Conservation (phyloP, 163 green algal genomes). For the Prototheca wickerhamii region DNA sequence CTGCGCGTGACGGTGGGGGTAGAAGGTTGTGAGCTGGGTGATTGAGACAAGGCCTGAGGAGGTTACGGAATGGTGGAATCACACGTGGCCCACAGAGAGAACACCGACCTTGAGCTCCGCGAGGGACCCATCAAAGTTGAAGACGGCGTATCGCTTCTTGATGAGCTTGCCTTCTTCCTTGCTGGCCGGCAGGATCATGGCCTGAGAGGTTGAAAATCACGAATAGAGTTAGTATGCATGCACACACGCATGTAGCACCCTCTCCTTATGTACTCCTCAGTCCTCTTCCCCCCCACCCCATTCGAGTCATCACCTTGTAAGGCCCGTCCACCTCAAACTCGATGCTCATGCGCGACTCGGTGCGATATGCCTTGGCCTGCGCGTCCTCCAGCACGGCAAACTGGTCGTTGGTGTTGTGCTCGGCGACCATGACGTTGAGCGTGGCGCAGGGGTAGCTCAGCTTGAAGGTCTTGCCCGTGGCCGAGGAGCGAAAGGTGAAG, state of each 20-base stretch:
- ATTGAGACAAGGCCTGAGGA: background rate
- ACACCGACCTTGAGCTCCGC: slow-evolving; percentile 84
- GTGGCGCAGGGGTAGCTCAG: slow-evolving; percentile 94
- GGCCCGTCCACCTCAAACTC: slow-evolving; percentile 94
- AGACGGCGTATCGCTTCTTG: slow-evolving; percentile 98
- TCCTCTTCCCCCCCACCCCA: background rate
- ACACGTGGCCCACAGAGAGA: background rate
- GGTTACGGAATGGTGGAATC: background rate
- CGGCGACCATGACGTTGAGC: slow-evolving; percentile 93
- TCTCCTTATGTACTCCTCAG: background rate
- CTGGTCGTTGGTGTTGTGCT: slow-evolving; percentile 96
- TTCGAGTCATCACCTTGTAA: slow-evolving; percentile 75
- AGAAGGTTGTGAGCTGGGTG: background rate
- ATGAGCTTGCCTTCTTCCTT: slow-evolving; percentile 97
- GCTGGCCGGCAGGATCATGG: slow-evolving; percentile 90
- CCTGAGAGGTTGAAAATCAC: slow-evolving; percentile 28
- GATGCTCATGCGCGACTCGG: slow-evolving; percentile 77
- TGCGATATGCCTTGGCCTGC: slow-evolving; percentile 45
- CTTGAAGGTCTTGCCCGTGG: slow-evolving; percentile 45
- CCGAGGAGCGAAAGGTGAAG: slow-evolving; percentile 45
- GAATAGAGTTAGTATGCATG: background rate
- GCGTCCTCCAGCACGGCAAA: slow-evolving; percentile 67
- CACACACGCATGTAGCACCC: background rate
- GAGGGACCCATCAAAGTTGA: slow-evolving; percentile 87
- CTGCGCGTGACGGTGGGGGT: slow-evolving; percentile 10